Base-by-base conservation (phyloP, 306 rosid species). In the Acacia confusa region DNA sequence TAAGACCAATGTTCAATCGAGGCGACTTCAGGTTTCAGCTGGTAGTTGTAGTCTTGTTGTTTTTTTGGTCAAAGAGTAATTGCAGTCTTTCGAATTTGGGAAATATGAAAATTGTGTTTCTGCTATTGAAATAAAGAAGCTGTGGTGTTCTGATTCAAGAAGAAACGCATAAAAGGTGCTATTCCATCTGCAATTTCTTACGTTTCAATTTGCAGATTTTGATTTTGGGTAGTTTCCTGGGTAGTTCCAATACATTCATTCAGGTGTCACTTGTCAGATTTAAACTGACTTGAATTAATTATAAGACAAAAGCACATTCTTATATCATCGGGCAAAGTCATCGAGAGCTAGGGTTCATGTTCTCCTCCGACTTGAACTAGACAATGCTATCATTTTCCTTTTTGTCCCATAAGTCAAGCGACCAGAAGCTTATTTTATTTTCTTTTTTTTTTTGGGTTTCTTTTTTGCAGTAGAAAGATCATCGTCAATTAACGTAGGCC, bases 221-320 rank as follows among this genome's bases (percentile, higher is more conserved):
- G 28, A 8, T 78, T 74, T 28, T 45, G n/a, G n/a, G n/a, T n/a
- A n/a, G n/a, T n/a, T n/a, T n/a, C n/a, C n/a, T n/a, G 58, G 73
- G 63, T 70, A 69, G 25, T 58, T 84, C 77, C 70, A 22, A 40
- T 70, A 17, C 22, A 24, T 41, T 63, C 34, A 36, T 80, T 71
- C 24, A 32, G 22, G 25, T 20, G 4, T 20, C 61, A 20, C 61
- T 53, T 64, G 69, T 50, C 64, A 74, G 71, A 74, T 74, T 64
- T 78, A 32, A 81, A 16, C 10, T 30, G 45, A 32, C 28, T 45
- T 40, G 40, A 19, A 30, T 11, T 16, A 25, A 72, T 1, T 15
- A 45, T 36, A 4, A 22, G 7, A 32, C 32, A 6, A 47, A 44
- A 27, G 25, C 76, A 15, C 76, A 45, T 15, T 27, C 2, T 40